Base-by-base conservation (phyloP, 371 early-diverging fungal species). In the Capniomyces stellatus region DNA sequence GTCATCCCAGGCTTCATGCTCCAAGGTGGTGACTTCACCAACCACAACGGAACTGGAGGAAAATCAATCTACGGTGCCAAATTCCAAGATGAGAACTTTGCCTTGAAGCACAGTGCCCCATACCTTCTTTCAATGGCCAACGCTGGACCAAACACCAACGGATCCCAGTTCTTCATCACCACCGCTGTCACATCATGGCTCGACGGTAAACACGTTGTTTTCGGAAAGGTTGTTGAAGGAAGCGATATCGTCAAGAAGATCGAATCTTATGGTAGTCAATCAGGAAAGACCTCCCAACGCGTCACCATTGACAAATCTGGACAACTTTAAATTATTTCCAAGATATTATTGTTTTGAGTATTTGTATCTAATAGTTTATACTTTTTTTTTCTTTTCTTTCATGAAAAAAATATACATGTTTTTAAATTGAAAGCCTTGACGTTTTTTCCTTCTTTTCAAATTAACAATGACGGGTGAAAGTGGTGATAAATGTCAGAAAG, bases 141-240 rank as follows among this genome's bases (percentile, higher is more conserved):
- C 70, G 77, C 89, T 62, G 98, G 98, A 46, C 77, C 76, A 51
- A 72, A 78, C 73, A 83, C 98, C 74, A 98, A 99, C 78, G 98
- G 98, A 56, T 89, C 89, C 59, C 98, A 99, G 75, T 98, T 98
- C 83, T 98, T 97, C 77, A 89, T 95, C 71, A 87, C 89, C 71
- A 85, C 89, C 18, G 81, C 71, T 56, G 63, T 67, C 67, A 77
- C 82, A 43, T 52, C 78, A 27, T 94, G 96, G 97, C 83, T 99
- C 61, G 94, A 99, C 73, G 90, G 90, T 61, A 93, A 91, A 78
- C 99, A 99, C 80, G 93, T 92, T 56, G 99, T 99, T 39, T 99
- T 99, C 70, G 99, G 99, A 52, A 42, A 67, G 40, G 98, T 98
- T 24, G 64, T 72, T 51, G 43, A 35, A 2, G 94, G 95, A 46